Conservation (phyloP, 1,139 yeast species). For the Blastobotrys malaysiensis region DNA sequence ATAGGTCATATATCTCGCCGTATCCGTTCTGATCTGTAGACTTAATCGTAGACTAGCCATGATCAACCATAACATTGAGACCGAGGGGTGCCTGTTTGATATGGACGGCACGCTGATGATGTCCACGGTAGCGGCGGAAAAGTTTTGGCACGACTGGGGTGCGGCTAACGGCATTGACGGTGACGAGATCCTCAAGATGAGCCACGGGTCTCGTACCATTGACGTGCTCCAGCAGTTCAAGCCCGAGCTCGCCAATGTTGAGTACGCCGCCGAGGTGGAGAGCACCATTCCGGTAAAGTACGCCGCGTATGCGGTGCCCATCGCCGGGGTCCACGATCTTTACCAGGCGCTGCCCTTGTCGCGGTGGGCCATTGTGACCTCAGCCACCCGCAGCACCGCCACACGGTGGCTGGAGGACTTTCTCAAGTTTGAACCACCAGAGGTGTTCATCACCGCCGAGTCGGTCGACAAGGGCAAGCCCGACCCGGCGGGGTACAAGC, state of each 20-base stretch:
- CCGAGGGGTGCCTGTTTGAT: conserved; percentile 49
- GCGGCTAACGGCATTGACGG: conserved; percentile 63
- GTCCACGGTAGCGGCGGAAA: conserved; percentile 72
- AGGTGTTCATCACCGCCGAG: conserved; percentile 70
- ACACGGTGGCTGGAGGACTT: conserved; percentile 61
- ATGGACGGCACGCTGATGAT: conserved; percentile 78
- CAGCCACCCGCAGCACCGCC: conserved; percentile 70
- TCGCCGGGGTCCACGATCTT: conserved; percentile 62
- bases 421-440: conserved; percentile 50
- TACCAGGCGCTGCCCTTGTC: conserved; percentile 39
- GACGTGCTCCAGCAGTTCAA: conserved; percentile 69
- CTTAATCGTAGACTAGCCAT: not conserved
- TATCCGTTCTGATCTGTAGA: no score
- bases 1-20: no score
- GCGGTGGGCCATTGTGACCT: conserved; percentile 73
- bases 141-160: conserved; percentile 67
- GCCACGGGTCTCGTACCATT: conserved; percentile 75
- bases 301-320: conserved; percentile 63
- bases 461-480: conserved; percentile 72
- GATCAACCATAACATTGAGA: not conserved
- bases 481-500: conserved; percentile 69
- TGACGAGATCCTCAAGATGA: conserved; percentile 60
- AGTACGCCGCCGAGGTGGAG: conserved; percentile 61
- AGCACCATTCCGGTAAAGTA: conserved; percentile 60
- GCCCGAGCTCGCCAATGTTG: conserved; percentile 61